Percentiles rank a stretch among this genome's conserved stretches.
Evolutionary conservation across 148 eudicot genomes (phyloP).

Genomic region (Rhododendron molle): DNA sequence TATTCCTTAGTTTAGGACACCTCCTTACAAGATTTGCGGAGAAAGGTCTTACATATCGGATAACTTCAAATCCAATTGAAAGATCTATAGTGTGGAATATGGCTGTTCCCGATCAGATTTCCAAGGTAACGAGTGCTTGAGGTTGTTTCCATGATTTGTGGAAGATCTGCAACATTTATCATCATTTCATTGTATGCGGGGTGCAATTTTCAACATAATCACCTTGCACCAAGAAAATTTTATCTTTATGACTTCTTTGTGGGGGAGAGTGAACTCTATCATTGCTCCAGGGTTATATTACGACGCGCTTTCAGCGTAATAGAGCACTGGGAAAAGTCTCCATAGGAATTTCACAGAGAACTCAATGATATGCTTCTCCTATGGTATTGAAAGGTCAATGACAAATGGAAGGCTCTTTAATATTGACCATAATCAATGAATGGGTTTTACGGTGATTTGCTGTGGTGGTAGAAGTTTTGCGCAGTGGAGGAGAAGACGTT

Average conservation of each 20-base stretch:
- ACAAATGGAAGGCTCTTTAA: background rate
- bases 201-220: background rate
- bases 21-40: conserved; percentile 70
- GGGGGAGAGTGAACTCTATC: background rate
- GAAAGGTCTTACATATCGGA: conserved; percentile 50
- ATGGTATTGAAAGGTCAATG: background rate
- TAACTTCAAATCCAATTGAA: conserved; percentile 63
- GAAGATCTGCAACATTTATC: background rate
- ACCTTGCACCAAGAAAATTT: background rate
- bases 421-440: background rate
- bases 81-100: conserved; percentile 78
- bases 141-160: background rate
- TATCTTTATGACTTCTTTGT: background rate
- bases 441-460: background rate
- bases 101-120: conserved; percentile 57
- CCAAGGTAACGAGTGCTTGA: conserved; percentile 44
- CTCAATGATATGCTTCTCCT: background rate
- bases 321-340: background rate
- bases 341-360: background rate
- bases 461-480: background rate
- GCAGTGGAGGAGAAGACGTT: background rate
- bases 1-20: conserved; percentile 48
- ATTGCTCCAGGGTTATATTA: background rate
- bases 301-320: background rate
- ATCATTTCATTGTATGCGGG: background rate